Evolutionary conservation across 2,329 filamentous ascomycete genomes (phyloP), one percentile per base, ranked within the genome.

Genomic region (Bipolaris gigantea): DNA sequence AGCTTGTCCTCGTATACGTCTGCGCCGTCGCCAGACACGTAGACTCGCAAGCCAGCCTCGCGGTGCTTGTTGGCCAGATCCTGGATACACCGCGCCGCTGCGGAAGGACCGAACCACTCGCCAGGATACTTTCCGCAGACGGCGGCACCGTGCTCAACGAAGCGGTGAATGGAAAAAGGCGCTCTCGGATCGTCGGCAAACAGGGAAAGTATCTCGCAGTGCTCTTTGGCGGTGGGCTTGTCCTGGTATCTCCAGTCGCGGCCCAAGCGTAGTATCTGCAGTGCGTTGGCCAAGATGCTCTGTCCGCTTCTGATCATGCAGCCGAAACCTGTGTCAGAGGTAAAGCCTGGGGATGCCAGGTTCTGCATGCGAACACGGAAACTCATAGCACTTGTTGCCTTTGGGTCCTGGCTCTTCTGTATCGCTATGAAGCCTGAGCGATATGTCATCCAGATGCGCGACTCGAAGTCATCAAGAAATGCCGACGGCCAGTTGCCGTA

Each of bases 231-330:
- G 5, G 59, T 23, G 75, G 73, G 35, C 76, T 77, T 36, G 78
- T 70, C 77, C 16, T 85, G 84, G 60, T 87, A 82, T 60, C 91
- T 85, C 93, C 93, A 97, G 58, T 88, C 92, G 85, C 94, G 85
- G 18, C 94, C 93, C 19, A 97, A 77, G 35, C 83, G 80, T 43
- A 92, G 77, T 50, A 89, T 82, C 16, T 85, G 77, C 65, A 97
- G 80, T 1, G 93, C 83, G 74, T 97, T 99, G 40, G 93, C 93
- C 38, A 99, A 80, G 23, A 99, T 81, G 67, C 90, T 93, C 77
- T 99, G 94, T 3, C 94, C 94, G 5, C 93, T 97, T 55, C 94
- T 83, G 65, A 99, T 97, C 94, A 99, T 99, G 71, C 94, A 99
- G 0, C 94, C 94, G 92, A 95, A 99, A 47, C 94, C 94, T 9